Evolutionary conservation across 345 rosid genomes (phyloP), one percentile per base, ranked within the genome.

Genomic region (Aquilaria sinensis): DNA sequence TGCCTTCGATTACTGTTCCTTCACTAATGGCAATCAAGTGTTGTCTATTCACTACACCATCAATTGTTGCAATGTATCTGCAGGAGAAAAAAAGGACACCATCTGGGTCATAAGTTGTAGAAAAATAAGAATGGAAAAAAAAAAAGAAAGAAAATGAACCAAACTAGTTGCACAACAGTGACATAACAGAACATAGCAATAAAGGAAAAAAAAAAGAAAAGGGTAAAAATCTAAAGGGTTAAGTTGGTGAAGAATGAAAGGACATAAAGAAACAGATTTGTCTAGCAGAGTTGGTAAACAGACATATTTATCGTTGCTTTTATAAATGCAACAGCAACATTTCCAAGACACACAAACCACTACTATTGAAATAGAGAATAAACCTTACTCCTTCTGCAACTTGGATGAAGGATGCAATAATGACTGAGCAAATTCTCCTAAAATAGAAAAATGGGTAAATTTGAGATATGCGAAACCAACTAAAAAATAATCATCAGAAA

Each of bases 341-440:
- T 37, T 37, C 8, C 43, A 37, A 37, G 23, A 37, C 43, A 37
- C 43, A 37, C 5, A 37, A 37, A 9, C 43, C 8, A 5, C 5
- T 1, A 37, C 43, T 4, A 37, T 37, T 4, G 43, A 37, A 1
- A 37, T 37, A 9, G 8, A 5, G 43, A 9, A 9, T 37, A 13
- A 53, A 50, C 60, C 92, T 80, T 75, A 90, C 99, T 94, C 96
- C 75, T 94, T 94, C 0, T 78, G 76, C 55, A 94, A 81, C 61
- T 83, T 83, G 46, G 88, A 82, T 30, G 97, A 94, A 74, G 99
- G 99, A 76, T 90, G 99, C 60, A 97, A 77, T 59, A 94, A 76
- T 48, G 76, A 62, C 75, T 90, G 96, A 29, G 97, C 89, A 77
- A 94, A 94, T 67, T 90, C 95, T 62, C 97, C 97, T 90, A 80